These are phyloP conservation scores for Neodidymelliopsis sp. DNA, from an alignment of 2,329 filamentous ascomycete species.

Conservation along the genomic window DNA sequence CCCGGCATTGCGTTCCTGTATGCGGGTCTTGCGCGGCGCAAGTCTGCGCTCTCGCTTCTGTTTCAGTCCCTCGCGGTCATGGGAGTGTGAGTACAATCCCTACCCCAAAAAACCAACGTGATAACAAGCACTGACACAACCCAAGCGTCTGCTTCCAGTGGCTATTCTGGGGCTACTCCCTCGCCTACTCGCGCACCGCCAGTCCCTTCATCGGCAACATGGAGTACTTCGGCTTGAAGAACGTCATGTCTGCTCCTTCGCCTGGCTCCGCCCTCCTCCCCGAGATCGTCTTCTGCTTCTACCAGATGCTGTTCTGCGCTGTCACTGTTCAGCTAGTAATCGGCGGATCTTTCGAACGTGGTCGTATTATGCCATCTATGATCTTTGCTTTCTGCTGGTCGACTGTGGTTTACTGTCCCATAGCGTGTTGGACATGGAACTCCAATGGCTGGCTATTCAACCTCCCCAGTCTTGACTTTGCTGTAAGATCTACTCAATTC, in stretches of 20 bases:
- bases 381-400: conserved; percentile 71
- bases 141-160: conserved; percentile 62
- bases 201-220: conserved; percentile 70
- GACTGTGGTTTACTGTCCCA: conserved; percentile 69
- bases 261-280: conserved; percentile 65
- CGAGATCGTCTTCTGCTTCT: conserved; percentile 72
- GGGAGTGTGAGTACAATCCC: conserved; percentile 53
- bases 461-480: conserved; percentile 66
- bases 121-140: neutral
- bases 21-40: conserved; percentile 67
- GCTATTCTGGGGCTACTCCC: conserved; percentile 71
- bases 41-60: conserved; percentile 67
- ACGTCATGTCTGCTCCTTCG: conserved; percentile 67
- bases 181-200: conserved; percentile 67
- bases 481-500: conserved; percentile 41
- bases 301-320: conserved; percentile 70
- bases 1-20: conserved; percentile 72
- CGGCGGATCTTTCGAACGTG: conserved; percentile 69
- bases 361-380: conserved; percentile 69
- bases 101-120: neutral
- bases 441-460: conserved; percentile 69
- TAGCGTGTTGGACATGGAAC: conserved; percentile 74
- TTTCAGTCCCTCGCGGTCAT: conserved; percentile 69
- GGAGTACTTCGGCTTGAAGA: conserved; percentile 67
- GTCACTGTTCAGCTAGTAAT: conserved; percentile 70